A percentile compares a stretch with the other conserved stretches of the same genome.
Evolutionary conservation across 345 rosid species (phyloP).

Genomic region (Microcos paniculata): DNA sequence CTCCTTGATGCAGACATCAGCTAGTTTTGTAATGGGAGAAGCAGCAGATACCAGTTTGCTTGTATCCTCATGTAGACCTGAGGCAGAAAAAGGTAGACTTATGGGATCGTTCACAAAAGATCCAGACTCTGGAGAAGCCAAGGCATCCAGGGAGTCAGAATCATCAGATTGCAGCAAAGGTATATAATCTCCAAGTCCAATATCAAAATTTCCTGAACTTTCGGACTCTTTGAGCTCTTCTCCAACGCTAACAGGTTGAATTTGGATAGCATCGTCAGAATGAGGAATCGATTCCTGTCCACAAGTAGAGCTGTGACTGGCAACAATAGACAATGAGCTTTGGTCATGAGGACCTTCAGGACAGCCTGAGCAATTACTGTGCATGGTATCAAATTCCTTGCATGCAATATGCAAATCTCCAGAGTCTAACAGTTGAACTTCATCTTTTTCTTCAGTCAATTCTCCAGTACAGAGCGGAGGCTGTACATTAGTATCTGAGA

Average conservation of each 20-base stretch:
- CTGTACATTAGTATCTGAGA: background rate
- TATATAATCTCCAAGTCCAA: conserved; percentile 30
- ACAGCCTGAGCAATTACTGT: background rate
- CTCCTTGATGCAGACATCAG: background rate
- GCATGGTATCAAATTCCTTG: background rate
- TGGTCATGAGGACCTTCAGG: conserved; percentile 9
- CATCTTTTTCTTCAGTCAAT: background rate
- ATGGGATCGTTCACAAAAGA: background rate
- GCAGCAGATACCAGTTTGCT: background rate
- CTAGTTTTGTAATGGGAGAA: background rate
- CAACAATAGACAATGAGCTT: conserved; percentile 5
- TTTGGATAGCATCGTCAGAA: background rate
- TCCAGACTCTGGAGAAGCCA: background rate
- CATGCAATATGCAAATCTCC: background rate
- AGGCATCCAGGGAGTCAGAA: background rate
- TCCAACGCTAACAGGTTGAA: background rate
- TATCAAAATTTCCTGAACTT: conserved; percentile 4
- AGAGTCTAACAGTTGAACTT: background rate
- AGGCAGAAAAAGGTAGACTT: background rate
- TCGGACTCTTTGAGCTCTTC: background rate
- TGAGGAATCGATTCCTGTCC: background rate
- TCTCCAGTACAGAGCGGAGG: background rate
- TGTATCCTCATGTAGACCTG: background rate
- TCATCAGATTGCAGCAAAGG: conserved; percentile 20
- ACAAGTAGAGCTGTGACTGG: conserved; percentile 11